Evolutionary conservation across 305 asterid species (phyloP), one percentile per base, ranked within the genome.

Genomic region (Caryopteris hybrid): DNA sequence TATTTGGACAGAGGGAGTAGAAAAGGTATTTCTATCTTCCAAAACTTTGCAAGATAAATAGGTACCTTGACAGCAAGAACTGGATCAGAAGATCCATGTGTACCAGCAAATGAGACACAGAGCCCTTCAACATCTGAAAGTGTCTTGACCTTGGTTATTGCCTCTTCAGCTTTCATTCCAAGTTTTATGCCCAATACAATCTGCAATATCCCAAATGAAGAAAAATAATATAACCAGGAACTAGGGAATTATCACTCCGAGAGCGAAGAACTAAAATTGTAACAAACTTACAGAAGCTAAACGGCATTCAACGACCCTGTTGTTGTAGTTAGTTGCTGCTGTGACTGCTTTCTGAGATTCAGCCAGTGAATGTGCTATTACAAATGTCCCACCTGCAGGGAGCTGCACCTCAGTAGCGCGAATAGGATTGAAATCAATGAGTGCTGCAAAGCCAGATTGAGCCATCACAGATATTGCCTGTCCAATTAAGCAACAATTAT

Each of bases 381-480:
- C 90, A 72, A 90, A 90, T 8, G 92, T 83, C 42, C 97, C 97
- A 45, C 89, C 92, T 10, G 82, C 80, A 64, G 99, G 99, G 63
- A 93, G 97, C 81, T 83, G 94, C 57, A 90, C 89, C 68, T 93
- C 99, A 1, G 96, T 82, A 17, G 96, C 86, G 14, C 85, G 88
- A 69, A 93, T 85, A 13, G 97, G 99, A 66, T 93, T 90, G 84
- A 93, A 93, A 80, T 88, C 97, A 52, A 93, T 93, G 45, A 93
- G 94, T 70, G 88, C 87, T 12, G 99, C 97, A 17, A 88, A 83
- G 14, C 99, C 97, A 47, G 91, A 82, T 77, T 88, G 87, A 58
- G 96, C 97, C 99, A 93, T 93, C 70, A 88, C 87, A 4, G 95
- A 88, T 65, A 90, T 90, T 41, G 99, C 99, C 97, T 93, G 91